Evolutionary conservation across 352 stramenopile species (phyloP).

Genomic region (Heterotrichella gracilis): DNA sequence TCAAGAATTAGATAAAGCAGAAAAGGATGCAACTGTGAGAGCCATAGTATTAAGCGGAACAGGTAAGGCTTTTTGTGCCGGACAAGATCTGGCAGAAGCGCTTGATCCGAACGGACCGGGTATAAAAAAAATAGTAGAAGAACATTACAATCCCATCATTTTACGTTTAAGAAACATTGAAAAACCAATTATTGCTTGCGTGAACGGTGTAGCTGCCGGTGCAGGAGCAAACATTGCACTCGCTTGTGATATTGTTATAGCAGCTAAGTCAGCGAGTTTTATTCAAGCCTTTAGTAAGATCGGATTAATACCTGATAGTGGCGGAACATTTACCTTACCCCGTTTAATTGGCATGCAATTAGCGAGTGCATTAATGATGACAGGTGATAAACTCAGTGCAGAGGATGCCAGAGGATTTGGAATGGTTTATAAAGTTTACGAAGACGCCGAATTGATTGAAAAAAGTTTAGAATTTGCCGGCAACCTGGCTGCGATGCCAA

Average conservation of each 20-base stretch:
- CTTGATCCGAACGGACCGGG: not conserved
- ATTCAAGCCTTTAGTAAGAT: conserved; percentile 8
- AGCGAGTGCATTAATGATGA: not conserved
- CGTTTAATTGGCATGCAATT: not conserved
- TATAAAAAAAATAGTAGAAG: conserved; percentile 5
- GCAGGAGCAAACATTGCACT: not conserved
- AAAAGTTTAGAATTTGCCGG: not conserved
- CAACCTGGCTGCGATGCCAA: not conserved
- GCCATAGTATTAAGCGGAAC: not conserved
- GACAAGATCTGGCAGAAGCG: not conserved
- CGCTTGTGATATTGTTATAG: not conserved
- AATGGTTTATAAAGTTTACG: not conserved
- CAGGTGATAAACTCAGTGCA: not conserved
- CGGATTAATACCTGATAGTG: not conserved
- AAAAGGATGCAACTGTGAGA: not conserved
- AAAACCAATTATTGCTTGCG: not conserved
- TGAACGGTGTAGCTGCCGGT: not conserved
- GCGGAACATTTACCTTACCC: not conserved
- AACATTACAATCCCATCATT: conserved; percentile 2
- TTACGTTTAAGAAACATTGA: not conserved
- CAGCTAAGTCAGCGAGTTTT: not conserved
- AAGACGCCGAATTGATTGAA: not conserved
- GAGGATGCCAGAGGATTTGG: not conserved
- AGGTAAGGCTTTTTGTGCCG: not conserved
- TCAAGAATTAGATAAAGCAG: not conserved